Evolutionary conservation across 2,329 filamentous ascomycete species (phyloP), one percentile per base, ranked within the genome.

Genomic region (Aspergillus novofumigatus): DNA sequence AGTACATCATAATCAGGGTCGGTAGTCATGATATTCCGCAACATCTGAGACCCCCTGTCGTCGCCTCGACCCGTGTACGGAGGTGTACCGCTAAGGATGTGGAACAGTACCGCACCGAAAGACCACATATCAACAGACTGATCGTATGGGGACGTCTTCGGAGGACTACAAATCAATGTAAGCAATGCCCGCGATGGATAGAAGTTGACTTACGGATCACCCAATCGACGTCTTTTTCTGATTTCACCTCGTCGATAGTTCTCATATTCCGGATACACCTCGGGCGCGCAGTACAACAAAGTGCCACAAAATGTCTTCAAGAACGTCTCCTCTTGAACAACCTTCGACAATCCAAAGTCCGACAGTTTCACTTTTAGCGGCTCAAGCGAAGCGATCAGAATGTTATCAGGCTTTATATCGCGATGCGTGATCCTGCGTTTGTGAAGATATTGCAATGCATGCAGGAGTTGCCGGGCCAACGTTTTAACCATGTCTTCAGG

Each of bases 381-480:
- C 5, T 87, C 79, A 9, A 85, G 72, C 0, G 86, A 87, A 10
- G 86, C 81, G 63, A 97, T 90, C 44, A 99, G 81, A 59, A 99
- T 97, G 68, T 99, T 99, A 78, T 99, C 94, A 0, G 94, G 94
- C 71, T 99, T 99, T 69, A 99, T 92, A 73, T 99, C 94, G n/a
- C 94, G 89, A 75, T 99, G 94, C 0, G 93, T 97, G 65, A 99
- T 97, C 69, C 89, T 91, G 66, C 89, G 88, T 53, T 82, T 80
- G 72, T 99, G 94, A 8, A 99, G 80, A 71, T 99, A 97, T 29
- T 86, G 86, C 53, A 99, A 78, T 1, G 93, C 93, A 64, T 88
- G 84, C 47, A 97, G 77, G 38, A 97, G 83, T 57, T 79, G 77
- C 10, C 75, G 72, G 17, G 92, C 85, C 72, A 97, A 89, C 4